Percentiles rank a stretch among this genome's conserved stretches.
Evolutionary conservation across 495 filamentous ascomycete genomes (phyloP).

Genomic region (Lasiosphaeria ovina): DNA sequence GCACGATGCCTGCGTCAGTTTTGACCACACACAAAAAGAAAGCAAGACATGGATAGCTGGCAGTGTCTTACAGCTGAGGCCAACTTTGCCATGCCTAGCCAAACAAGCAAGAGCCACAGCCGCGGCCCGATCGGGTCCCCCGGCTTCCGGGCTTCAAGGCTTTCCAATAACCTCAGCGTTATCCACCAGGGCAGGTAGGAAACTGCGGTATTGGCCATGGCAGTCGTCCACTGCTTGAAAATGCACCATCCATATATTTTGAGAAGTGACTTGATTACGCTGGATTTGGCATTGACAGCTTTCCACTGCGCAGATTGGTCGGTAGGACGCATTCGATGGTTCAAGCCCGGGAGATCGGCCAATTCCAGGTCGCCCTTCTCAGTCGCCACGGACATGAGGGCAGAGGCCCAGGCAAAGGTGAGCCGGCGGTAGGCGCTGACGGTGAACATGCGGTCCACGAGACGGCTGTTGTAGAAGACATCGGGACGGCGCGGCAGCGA

Average conservation of each 20-base stretch:
- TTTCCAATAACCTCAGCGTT: conserved; percentile 57
- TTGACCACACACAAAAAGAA: background rate
- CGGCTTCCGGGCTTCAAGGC: conserved; percentile 50
- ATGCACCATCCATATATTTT: conserved; percentile 50
- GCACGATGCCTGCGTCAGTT: background rate
- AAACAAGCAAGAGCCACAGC: conserved; percentile 60
- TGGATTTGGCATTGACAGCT: conserved; percentile 39
- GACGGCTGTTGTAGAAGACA: conserved; percentile 52
- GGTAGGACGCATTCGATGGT: conserved; percentile 43
- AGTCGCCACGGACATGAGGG: conserved; percentile 48
- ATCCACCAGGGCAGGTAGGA: conserved; percentile 56
- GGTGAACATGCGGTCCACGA: conserved; percentile 60
- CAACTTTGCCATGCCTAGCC: conserved; percentile 53
- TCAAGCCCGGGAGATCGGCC: conserved; percentile 54
- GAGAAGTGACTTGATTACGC: conserved; percentile 58
- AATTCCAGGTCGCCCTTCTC: conserved; percentile 54
- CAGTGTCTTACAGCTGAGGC: conserved; percentile 36
- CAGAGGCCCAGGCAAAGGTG: conserved; percentile 59
- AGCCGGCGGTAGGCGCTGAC: conserved; percentile 55
- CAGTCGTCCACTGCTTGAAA: conserved; percentile 47
- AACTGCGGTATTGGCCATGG: conserved; percentile 51
- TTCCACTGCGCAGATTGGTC: conserved; percentile 48
- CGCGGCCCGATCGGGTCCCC: conserved; percentile 36
- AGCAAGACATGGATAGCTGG: background rate
- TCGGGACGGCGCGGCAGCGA: conserved; percentile 62